Evolutionary conservation across 1,284 basidiomycete species (phyloP), one percentile per base, ranked within the genome.

Genomic region (Cryptococcus deneoformans): DNA sequence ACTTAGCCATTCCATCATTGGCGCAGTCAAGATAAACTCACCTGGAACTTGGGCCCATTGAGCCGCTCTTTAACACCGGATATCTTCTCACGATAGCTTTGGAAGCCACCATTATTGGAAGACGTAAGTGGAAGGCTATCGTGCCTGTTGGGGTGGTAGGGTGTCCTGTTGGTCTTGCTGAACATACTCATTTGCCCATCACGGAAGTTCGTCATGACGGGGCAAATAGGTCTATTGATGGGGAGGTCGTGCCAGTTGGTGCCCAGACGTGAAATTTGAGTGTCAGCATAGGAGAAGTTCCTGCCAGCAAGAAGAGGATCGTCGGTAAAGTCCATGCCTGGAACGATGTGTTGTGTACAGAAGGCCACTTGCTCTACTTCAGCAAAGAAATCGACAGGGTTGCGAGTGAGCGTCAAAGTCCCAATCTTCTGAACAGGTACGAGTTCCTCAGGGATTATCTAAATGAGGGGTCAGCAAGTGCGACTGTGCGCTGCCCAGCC

Each of bases 271-370:
- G 84, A 82, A 50, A 90, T 74, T 67, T 90, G 88, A 0, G 89
- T 91, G 72, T 90, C 89, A 63, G 87, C 84, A 77, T 91, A 92
- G 0, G 85, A 87, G 76, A 92, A 92, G 77, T 90, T 89, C 45
- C 90, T 81, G 14, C 87, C 86, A 77, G 89, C 87, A n/a, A 92
- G 80, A 20, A 92, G 79, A 4, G 90, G 90, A 68, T 92, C 90
- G 67, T 88, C 84, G 61, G 85, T 86, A 73, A 89, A 87, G 46
- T 79, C 89, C 65, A 92, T 89, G 36, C 89, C 89, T 14, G 90
- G 88, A 1, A 90, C 87, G 53, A 91, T 79, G 67, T 92, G 88
- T 45, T 83, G 77, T 0, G 90, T 92, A 75, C 88, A 92, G 76
- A 90, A 92, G 0, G 89, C 89, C 46, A 78, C 75, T 75, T 90